A percentile compares a stretch with the other conserved stretches of the same genome.
Evolutionary conservation across 495 filamentous ascomycete species (phyloP).

Genomic region (Beverwykella pulmonaria): DNA sequence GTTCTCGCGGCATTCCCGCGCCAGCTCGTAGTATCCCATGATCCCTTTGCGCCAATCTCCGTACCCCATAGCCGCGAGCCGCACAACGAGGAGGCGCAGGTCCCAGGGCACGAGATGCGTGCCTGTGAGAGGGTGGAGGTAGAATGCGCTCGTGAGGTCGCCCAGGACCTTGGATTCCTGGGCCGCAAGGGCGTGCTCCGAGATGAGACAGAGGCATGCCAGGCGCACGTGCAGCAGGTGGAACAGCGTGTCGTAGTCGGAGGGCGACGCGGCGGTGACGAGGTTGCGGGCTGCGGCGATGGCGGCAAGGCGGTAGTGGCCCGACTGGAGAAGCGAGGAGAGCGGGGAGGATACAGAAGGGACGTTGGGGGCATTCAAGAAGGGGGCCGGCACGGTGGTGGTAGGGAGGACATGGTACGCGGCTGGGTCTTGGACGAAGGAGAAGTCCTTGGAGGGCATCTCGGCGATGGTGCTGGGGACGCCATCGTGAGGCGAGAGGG

Average conservation of each 20-base stretch:
- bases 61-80: slow-evolving; percentile 82
- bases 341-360: slow-evolving; percentile 52
- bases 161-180: slow-evolving; percentile 83
- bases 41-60: slow-evolving; percentile 82
- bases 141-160: slow-evolving; percentile 71
- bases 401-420: slow-evolving; percentile 79
- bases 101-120: slow-evolving; percentile 76
- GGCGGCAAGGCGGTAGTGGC: slow-evolving; percentile 73
- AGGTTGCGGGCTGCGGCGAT: slow-evolving; percentile 72
- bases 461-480: slow-evolving; percentile 32
- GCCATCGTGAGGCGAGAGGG: slow-evolving; percentile 38
- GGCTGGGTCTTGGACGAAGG: slow-evolving; percentile 73
- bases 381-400: slow-evolving; percentile 62
- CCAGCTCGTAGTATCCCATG: slow-evolving; percentile 86
- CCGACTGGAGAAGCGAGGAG: slow-evolving; percentile 55
- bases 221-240: slow-evolving; percentile 79
- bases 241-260: slow-evolving; percentile 68
- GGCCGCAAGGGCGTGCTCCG: slow-evolving; percentile 70
- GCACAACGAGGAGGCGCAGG: slow-evolving; percentile 75
- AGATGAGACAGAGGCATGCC: slow-evolving; percentile 74
- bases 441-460: slow-evolving; percentile 67
- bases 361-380: slow-evolving; percentile 51
- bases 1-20: slow-evolving; percentile 67
- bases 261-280: slow-evolving; percentile 53
- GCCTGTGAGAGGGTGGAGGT: slow-evolving; percentile 55